Percentiles rank a stretch among this genome's conserved stretches.
These are phyloP conservation scores for Thelonectria discophora DNA, from an alignment of 2,329 filamentous ascomycete species.

Conservation along the genomic window DNA sequence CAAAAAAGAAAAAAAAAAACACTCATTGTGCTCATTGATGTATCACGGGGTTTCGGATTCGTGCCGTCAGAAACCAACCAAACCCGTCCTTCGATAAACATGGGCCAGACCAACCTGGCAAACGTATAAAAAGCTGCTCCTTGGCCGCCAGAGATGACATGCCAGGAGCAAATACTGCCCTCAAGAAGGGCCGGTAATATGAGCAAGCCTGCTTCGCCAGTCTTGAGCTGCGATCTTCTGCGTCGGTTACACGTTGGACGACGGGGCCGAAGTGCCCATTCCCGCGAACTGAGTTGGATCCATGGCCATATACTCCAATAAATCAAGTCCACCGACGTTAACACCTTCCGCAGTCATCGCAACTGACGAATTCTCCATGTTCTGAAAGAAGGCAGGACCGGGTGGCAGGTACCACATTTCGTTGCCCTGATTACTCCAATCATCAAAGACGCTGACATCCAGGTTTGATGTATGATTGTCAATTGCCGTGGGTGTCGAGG, in stretches of 20 bases:
- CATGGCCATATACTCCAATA: slow-evolving; percentile 75
- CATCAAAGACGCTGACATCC: slow-evolving; percentile 58
- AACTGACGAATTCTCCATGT: slow-evolving; percentile 67
- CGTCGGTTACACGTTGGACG: slow-evolving; percentile 25
- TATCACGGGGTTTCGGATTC: background rate
- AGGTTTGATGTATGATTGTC: slow-evolving; percentile 43
- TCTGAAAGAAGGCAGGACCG: slow-evolving; percentile 71
- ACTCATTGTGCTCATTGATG: background rate
- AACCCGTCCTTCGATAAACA: background rate
- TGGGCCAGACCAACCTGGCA: background rate
- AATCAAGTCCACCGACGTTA: slow-evolving; percentile 71
- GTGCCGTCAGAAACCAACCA: background rate
- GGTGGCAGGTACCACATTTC: slow-evolving; percentile 75
- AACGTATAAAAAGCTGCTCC: background rate
- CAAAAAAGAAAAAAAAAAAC: too few species aligned
- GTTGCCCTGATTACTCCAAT: slow-evolving; percentile 64
- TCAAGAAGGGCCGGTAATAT: background rate
- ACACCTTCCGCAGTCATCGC: slow-evolving; percentile 74
- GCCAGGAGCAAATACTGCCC: background rate
- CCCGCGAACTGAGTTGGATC: slow-evolving; percentile 56
- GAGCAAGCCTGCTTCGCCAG: background rate
- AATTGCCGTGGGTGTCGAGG: slow-evolving; percentile 58
- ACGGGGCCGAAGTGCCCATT: slow-evolving; percentile 41
- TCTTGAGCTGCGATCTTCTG: too few species aligned
- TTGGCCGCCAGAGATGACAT: background rate